Conservation (phyloP, 2,329 filamentous ascomycete species). For the Esteya vermicola region DNA sequence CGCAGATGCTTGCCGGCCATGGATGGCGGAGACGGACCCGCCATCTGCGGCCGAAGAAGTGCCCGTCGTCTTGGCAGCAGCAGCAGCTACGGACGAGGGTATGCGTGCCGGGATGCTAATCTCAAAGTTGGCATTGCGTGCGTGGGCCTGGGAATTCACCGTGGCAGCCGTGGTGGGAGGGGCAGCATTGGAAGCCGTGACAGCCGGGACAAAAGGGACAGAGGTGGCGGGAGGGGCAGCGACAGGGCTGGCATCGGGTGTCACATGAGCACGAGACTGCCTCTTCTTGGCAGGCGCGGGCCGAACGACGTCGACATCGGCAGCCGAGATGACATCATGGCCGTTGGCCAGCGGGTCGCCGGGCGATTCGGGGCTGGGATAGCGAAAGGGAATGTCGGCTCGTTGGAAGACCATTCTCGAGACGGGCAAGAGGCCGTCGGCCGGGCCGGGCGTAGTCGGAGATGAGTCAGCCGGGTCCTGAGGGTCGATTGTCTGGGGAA, state of each 20-base stretch:
- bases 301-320: slow-evolving; percentile 8
- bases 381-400: slow-evolving; percentile 24
- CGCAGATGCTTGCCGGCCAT: too few species aligned
- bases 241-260: slow-evolving; percentile 8
- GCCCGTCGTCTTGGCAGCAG: not conserved
- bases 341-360: slow-evolving; percentile 11
- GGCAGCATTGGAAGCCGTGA: slow-evolving; percentile 8
- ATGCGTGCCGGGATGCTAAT: slow-evolving; percentile 26
- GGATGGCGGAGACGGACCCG: too few species aligned
- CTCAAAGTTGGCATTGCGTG: slow-evolving; percentile 27
- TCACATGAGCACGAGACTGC: slow-evolving; percentile 10
- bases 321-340: slow-evolving; percentile 10
- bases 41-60: not conserved
- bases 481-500: slow-evolving; percentile 17
- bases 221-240: slow-evolving; percentile 5
- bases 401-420: slow-evolving; percentile 32
- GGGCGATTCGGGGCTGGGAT: slow-evolving; percentile 22
- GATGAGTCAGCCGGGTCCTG: slow-evolving; percentile 10
- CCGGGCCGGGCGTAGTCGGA: slow-evolving; percentile 17
- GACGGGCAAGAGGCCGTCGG: slow-evolving; percentile 34
- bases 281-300: too few species aligned
- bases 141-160: slow-evolving; percentile 16
- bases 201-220: slow-evolving; percentile 1
- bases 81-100: not conserved
- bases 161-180: slow-evolving; percentile 1